Evolutionary conservation across 768 basidiomycete genomes (phyloP).

Genomic region (Asterophora parasitica): DNA sequence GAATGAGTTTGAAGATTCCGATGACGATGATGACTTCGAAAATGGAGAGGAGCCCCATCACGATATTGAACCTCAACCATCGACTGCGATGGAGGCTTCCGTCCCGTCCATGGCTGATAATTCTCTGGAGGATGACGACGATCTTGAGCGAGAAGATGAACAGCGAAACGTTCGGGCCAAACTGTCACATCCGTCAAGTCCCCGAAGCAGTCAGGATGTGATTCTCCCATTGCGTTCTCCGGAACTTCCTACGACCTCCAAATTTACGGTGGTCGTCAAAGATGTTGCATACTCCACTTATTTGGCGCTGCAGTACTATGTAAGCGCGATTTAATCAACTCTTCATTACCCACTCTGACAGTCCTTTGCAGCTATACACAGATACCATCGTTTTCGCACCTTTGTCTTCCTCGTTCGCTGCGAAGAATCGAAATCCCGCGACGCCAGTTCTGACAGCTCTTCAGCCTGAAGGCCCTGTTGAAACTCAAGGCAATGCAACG

Average conservation of each 20-base stretch:
- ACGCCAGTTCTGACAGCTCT: slow-evolving; percentile 15
- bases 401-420: slow-evolving; percentile 62
- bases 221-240: background rate
- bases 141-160: slow-evolving; percentile 8
- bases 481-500: slow-evolving; percentile 22
- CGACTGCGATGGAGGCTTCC: slow-evolving; percentile 6
- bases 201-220: slow-evolving; percentile 12
- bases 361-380: slow-evolving; percentile 66
- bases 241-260: slow-evolving; percentile 6
- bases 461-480: slow-evolving; percentile 25
- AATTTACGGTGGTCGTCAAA: slow-evolving; percentile 39
- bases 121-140: slow-evolving; percentile 22
- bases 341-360: background rate
- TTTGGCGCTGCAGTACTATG: slow-evolving; percentile 65
- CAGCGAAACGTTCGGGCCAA: slow-evolving; percentile 21
- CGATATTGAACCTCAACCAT: slow-evolving; percentile 23
- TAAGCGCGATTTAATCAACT: slow-evolving; percentile 27
- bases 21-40: slow-evolving; percentile 34
- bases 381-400: slow-evolving; percentile 83
- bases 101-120: slow-evolving; percentile 10
- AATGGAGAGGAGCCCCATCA: slow-evolving; percentile 10
- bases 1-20: slow-evolving; percentile 50
- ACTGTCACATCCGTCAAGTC: slow-evolving; percentile 20
- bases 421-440: slow-evolving; percentile 24
- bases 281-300: slow-evolving; percentile 47